Percentiles rank a stretch among this genome's conserved stretches.
phyloP scores from a whole-genome alignment of 2,329 filamentous ascomycete genomes.

The Cytospora paraplurivora region DNA sequence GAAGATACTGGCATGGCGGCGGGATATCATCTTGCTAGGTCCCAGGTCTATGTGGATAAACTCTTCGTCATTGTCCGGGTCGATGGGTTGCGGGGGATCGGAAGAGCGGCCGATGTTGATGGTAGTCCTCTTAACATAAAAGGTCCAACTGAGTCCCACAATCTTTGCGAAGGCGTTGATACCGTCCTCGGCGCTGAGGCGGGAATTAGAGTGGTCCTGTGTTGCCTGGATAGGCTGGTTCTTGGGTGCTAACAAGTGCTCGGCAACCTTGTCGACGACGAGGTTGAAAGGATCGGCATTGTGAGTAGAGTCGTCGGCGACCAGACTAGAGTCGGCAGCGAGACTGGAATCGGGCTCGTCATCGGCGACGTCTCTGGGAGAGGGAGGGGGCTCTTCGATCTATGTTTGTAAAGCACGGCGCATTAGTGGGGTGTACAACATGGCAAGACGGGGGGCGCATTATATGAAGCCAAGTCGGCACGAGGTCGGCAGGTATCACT shows the following conservation, averaged over 20 bases:
- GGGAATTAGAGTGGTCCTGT: slow-evolving; percentile 64
- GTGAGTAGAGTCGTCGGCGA: slow-evolving; percentile 44
- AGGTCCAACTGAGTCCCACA: slow-evolving; percentile 80
- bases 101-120: slow-evolving; percentile 75
- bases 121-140: slow-evolving; percentile 74
- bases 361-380: slow-evolving; percentile 48
- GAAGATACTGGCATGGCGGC: slow-evolving; percentile 73
- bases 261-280: slow-evolving; percentile 57
- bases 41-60: slow-evolving; percentile 85
- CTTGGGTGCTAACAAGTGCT: slow-evolving; percentile 49
- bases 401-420: slow-evolving; percentile 5
- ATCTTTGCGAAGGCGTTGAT: slow-evolving; percentile 81
- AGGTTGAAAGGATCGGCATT: slow-evolving; percentile 54
- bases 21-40: slow-evolving; percentile 78
- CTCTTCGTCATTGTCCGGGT: slow-evolving; percentile 49
- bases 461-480: slow-evolving; percentile 24
- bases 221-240: slow-evolving; percentile 58
- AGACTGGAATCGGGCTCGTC: slow-evolving; percentile 39
- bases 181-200: slow-evolving; percentile 62
- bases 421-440: slow-evolving; percentile 11
- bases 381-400: slow-evolving; percentile 27
- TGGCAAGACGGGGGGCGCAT: neutral
- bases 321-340: slow-evolving; percentile 41
- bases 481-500: slow-evolving; percentile 15
- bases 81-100: slow-evolving; percentile 50